A percentile compares a stretch with the other conserved stretches of the same genome.
phyloP scores from a whole-genome alignment of 306 rosid species.

The Glycine latifolia region DNA sequence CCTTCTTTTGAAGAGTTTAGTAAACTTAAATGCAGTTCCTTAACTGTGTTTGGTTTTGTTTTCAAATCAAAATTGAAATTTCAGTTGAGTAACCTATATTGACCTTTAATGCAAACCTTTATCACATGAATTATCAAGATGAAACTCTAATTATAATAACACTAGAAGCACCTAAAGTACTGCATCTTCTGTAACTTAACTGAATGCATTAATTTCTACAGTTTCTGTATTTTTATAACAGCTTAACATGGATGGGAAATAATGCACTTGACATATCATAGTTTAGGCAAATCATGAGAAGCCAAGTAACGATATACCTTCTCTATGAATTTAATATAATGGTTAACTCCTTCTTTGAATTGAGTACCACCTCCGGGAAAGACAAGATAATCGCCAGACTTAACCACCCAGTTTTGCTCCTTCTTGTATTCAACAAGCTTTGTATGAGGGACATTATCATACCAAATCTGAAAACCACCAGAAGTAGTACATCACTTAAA shows the following conservation, averaged over 20 bases:
- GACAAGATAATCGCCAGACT: slow-evolving; percentile 68
- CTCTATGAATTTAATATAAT: slow-evolving; percentile 60
- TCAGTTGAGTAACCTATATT: background rate
- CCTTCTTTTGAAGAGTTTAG: background rate
- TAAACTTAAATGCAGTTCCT: no score
- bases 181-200: background rate
- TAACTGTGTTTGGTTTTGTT: background rate
- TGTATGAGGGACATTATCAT: slow-evolving; percentile 79
- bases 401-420: slow-evolving; percentile 83
- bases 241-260: background rate
- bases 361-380: slow-evolving; percentile 96
- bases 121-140: background rate
- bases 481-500: background rate
- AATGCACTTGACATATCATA: background rate
- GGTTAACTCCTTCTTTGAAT: slow-evolving; percentile 83
- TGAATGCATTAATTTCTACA: background rate
- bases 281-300: background rate
- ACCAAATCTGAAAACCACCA: slow-evolving; percentile 71
- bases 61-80: background rate
- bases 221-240: slow-evolving; percentile 21
- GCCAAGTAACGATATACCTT: slow-evolving; percentile 52
- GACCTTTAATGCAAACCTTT: background rate
- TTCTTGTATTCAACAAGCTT: slow-evolving; percentile 93
- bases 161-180: background rate
- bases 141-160: background rate